Evolutionary conservation across 1,139 yeast genomes (phyloP), one percentile per base, ranked within the genome.

Genomic region (Blastobotrys illinoisensis): DNA sequence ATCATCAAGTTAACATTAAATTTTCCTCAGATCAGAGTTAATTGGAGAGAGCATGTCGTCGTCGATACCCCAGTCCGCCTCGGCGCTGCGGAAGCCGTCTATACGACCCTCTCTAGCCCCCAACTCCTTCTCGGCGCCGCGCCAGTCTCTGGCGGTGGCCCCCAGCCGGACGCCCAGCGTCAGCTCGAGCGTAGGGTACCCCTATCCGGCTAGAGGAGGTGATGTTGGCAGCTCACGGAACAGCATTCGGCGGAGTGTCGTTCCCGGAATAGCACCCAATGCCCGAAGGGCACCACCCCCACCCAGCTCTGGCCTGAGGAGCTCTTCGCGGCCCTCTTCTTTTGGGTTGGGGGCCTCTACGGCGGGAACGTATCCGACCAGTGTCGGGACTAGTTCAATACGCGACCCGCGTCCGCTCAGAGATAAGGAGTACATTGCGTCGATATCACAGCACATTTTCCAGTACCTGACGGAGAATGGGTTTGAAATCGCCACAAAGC

Each of bases 351-450:
- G 62, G 18, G 14, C 16, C 14, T 32, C 40, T 5, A 2, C 40
- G 4, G 16, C 40, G 3, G 40, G 40, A 20, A 43, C 40, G n/a
- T 21, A 21, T 19, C 21, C 11, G 9, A 21, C 46, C 40, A 49
- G 26, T 7, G 32, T 48, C n/a, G 46, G 51, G 14, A 47, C 55
- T 5, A 45, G 48, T 26, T 52, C 59, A n/a, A 47, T 56, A 9
- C 60, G 64, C 60, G 96, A 89, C 69, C 86, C 87, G 21, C 75
- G 97, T 47, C 96, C 96, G 1, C 69, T 89, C 32, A 75, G 91
- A 55, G 96, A 89, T 67, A 79, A 79, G 59, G 78, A 77, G 59
- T 88, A 82, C 67, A 95, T 87, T 67, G 84, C 82, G 56, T 87
- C 83, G 53, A 79, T 88, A 18, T 56, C 67, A 2, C 64, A 64